Conservation (phyloP, 2,329 filamentous ascomycete species). For the Aspergillus sp. region DNA sequence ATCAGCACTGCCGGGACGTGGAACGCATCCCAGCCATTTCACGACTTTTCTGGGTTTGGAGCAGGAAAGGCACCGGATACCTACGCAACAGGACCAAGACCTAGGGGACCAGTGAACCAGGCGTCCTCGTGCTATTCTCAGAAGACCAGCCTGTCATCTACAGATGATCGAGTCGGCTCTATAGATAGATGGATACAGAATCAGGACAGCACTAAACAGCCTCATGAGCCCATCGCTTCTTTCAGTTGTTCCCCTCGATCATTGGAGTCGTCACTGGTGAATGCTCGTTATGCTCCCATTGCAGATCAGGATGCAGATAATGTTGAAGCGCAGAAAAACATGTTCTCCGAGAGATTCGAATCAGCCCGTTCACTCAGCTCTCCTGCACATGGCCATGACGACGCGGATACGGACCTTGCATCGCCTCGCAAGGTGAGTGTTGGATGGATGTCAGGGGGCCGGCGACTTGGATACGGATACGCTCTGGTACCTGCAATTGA, state of each 20-base stretch:
- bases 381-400: background rate
- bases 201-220: background rate
- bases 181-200: background rate
- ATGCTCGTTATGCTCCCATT: background rate
- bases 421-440: slow-evolving; percentile 39
- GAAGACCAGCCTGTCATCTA: slow-evolving; percentile 20
- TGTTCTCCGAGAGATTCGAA: slow-evolving; percentile 37
- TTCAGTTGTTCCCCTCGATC: background rate
- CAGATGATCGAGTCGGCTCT: background rate
- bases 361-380: slow-evolving; percentile 12
- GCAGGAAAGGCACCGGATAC: background rate
- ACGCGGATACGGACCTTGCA: slow-evolving; percentile 1
- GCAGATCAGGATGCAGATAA: slow-evolving; percentile 1
- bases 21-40: slow-evolving; percentile 9
- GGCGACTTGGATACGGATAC: slow-evolving; percentile 44
- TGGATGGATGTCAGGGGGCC: slow-evolving; percentile 46
- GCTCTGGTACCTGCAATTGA: slow-evolving; percentile 33
- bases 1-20: slow-evolving; percentile 15
- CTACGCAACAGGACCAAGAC: slow-evolving; percentile 5
- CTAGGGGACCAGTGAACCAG: slow-evolving; percentile 13
- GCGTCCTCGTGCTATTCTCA: slow-evolving; percentile 32
- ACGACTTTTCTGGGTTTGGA: background rate
- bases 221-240: background rate
- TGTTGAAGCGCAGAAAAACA: slow-evolving; percentile 27
- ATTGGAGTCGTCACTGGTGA: background rate